phyloP scores from a whole-genome alignment of 2,329 filamentous ascomycete species.

The Verticillium zaregamsianum region DNA sequence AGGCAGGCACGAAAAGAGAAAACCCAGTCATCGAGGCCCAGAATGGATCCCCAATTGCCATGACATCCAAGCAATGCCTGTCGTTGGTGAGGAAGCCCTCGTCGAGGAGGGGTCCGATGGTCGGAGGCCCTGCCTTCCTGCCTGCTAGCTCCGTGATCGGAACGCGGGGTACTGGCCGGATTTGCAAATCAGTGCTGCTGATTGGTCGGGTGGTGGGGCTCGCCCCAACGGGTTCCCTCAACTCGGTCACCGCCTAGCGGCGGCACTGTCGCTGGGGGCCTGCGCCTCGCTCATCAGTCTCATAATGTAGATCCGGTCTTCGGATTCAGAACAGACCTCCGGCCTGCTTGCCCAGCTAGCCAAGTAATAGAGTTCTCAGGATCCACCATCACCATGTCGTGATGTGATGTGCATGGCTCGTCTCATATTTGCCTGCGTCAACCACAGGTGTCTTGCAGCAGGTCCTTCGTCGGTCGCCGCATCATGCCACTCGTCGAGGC shows the following conservation, averaged over 20 bases:
- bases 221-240: background rate
- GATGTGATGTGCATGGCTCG: background rate
- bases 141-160: conserved; percentile 24
- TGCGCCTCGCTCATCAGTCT: background rate
- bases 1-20: background rate
- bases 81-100: background rate
- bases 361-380: background rate
- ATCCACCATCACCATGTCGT: background rate
- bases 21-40: background rate
- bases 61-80: background rate
- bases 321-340: background rate
- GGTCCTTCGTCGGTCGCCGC: background rate
- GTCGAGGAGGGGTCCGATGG: conserved; percentile 19
- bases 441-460: background rate
- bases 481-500: background rate
- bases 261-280: background rate
- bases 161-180: conserved; percentile 29
- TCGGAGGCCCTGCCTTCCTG: conserved; percentile 20
- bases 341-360: background rate
- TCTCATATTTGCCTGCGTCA: background rate
- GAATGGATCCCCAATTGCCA: background rate
- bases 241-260: background rate
- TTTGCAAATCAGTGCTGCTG: conserved; percentile 22
- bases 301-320: background rate
- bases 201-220: conserved; percentile 21